These are phyloP conservation scores for Penicillium tannophilum DNA, from an alignment of 495 filamentous ascomycete genomes.

Conservation along the genomic window DNA sequence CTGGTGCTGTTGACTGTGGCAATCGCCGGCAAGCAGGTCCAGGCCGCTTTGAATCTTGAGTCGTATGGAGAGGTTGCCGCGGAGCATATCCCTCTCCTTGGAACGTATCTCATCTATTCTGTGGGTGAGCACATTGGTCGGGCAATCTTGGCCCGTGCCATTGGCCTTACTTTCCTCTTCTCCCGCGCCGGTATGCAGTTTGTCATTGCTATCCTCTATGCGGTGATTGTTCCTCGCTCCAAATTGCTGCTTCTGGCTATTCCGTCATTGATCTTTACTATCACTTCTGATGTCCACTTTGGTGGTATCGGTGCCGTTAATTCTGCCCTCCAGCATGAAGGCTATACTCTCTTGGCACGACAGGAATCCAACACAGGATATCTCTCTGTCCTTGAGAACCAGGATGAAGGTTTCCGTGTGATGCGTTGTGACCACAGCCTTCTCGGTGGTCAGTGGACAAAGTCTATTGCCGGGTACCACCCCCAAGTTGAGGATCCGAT, in stretches of 20 bases:
- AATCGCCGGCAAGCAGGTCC: slow-evolving; percentile 63
- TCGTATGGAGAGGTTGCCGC: slow-evolving; percentile 53
- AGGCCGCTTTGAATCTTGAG: slow-evolving; percentile 57
- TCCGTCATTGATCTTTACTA: slow-evolving; percentile 70
- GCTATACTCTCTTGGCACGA: slow-evolving; percentile 68
- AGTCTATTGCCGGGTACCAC: slow-evolving; percentile 30
- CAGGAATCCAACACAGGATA: slow-evolving; percentile 88
- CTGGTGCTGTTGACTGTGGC: slow-evolving; percentile 68
- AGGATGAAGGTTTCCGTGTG: slow-evolving; percentile 69
- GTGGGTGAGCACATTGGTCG: slow-evolving; percentile 54
- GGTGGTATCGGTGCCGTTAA: slow-evolving; percentile 61
- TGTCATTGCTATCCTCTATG: slow-evolving; percentile 62
- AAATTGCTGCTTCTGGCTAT: slow-evolving; percentile 63
- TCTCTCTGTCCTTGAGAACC: slow-evolving; percentile 81
- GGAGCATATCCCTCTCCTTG: slow-evolving; percentile 61
- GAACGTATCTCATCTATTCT: slow-evolving; percentile 66
- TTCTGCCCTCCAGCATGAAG: slow-evolving; percentile 53
- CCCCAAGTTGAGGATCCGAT: slow-evolving; percentile 76
- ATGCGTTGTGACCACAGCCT: slow-evolving; percentile 94
- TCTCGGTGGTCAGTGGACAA: slow-evolving; percentile 88
- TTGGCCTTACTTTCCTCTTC: slow-evolving; percentile 64
- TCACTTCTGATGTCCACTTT: slow-evolving; percentile 72
- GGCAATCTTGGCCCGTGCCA: slow-evolving; percentile 50
- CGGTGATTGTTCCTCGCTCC: slow-evolving; percentile 68
- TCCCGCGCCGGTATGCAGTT: slow-evolving; percentile 73